Percentiles rank a stretch among this genome's conserved stretches.
phyloP scores from a whole-genome alignment of 2,329 filamentous ascomycete genomes.

The Ophiocordyceps sinensis region DNA sequence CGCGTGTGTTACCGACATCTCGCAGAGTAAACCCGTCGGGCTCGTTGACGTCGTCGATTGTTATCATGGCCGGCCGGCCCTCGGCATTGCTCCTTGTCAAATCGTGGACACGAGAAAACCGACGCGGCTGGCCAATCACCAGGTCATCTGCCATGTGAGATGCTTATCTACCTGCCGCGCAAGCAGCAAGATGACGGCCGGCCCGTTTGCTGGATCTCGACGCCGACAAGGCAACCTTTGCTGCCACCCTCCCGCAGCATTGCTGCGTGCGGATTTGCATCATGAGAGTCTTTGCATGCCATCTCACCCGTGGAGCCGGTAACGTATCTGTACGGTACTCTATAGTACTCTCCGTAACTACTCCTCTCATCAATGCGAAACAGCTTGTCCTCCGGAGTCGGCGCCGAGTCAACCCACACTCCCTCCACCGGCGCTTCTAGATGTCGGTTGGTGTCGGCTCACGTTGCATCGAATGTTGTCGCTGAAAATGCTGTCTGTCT shows the following conservation, averaged over 20 bases:
- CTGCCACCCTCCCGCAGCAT: background rate
- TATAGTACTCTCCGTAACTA: no score
- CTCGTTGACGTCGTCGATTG: background rate
- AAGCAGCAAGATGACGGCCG: slow-evolving; percentile 3
- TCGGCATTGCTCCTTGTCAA: slow-evolving; percentile 8
- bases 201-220: slow-evolving; percentile 8
- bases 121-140: slow-evolving; percentile 21
- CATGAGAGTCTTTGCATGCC: background rate
- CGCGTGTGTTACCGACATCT: no score
- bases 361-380: no score
- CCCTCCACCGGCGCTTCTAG: no score
- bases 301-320: background rate
- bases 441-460: no score
- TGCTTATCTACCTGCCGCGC: slow-evolving; percentile 22
- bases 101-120: slow-evolving; percentile 27
- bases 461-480: no score
- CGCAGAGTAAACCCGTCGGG: background rate
- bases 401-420: no score
- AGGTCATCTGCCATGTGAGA: slow-evolving; percentile 4
- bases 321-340: no score
- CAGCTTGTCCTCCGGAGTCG: no score
- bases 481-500: no score
- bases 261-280: no score
- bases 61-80: background rate
- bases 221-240: slow-evolving; percentile 3